Base-by-base conservation (phyloP, 805 yeast genomes). In the Wickerhamomyces queroliae region DNA sequence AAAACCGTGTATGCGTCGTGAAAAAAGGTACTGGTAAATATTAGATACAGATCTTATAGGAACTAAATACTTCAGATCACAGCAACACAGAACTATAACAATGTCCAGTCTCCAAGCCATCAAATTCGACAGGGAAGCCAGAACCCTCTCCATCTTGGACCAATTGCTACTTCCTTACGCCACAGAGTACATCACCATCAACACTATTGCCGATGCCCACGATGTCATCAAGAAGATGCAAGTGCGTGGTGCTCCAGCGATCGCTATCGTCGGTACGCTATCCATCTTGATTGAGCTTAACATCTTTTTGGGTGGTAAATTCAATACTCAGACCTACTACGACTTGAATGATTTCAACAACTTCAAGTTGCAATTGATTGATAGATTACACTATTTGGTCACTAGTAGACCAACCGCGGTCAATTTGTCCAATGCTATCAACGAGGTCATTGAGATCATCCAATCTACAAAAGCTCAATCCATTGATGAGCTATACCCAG, bases 191-290 rank as follows among this genome's bases (percentile, higher is more conserved):
- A 30, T 30, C 22, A 18, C 33, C n/a, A 74, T 91, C 42, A 48
- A 64, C 28, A 65, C 77, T 15, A 78, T 86, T 37, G 80, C 80
- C 35, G 89, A 83, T 58, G 97, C 95, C 4, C 87, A 66, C 61
- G 70, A 72, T 16, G 95, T 85, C n/a, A 91, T 91, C 59, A 81
- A 79, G 55, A 70, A 70, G 42, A 91, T 91, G 99, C 89, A 86
- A 53, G 97, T 95, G 5, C 73, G 99, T 58, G 99, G 99, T 28
- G 99, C 99, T 0, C 99, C 99, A 0, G 98, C 98, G 1, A 91
- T 91, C 56, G 97, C 97, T 45, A 86, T 91, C 42, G 97, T 91
- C 3, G 98, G 96, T 5, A 80, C 89, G 1, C 72, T 90, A 43
- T 76, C 96, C 2, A 74, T 91, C 3, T 81, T 86, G 2, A 78